Evolutionary conservation across 805 yeast species (phyloP).

Genomic region (Teunomyces lycoperdinae): DNA sequence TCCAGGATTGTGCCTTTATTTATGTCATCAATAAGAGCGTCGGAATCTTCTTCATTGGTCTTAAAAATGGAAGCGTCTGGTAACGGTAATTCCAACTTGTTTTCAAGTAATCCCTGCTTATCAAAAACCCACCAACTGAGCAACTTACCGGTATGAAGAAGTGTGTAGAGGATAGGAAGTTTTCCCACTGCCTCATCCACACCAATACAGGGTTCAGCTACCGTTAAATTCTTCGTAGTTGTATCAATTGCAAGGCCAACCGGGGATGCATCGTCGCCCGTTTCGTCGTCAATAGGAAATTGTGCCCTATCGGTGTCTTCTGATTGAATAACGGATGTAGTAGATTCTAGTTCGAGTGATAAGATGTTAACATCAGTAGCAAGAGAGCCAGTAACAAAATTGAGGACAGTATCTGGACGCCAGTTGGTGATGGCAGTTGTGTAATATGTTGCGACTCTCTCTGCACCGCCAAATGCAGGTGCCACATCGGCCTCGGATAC

Average conservation of each 20-base stretch:
- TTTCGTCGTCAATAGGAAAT: constrained; percentile 64
- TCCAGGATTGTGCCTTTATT: background rate
- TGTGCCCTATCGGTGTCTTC: constrained; percentile 74
- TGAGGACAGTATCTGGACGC: constrained; percentile 26
- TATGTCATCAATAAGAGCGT: background rate
- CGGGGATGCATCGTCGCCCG: constrained; percentile 67
- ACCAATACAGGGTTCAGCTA: constrained; percentile 54
- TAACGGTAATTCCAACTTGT: constrained; percentile 16
- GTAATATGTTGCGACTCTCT: constrained; percentile 47
- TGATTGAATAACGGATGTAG: constrained; percentile 28
- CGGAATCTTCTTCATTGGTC: background rate
- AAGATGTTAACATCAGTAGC: constrained; percentile 45
- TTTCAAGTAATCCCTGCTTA: constrained; percentile 45
- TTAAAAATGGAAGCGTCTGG: background rate
- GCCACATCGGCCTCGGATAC: constrained; percentile 35
- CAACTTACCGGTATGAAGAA: constrained; percentile 63
- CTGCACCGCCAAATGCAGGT: constrained; percentile 47
- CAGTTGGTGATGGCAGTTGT: constrained; percentile 39
- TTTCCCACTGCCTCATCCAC: constrained; percentile 53
- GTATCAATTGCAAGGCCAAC: constrained; percentile 69
- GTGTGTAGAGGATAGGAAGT: constrained; percentile 62
- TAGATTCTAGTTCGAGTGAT: constrained; percentile 10
- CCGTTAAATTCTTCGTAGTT: constrained; percentile 35
- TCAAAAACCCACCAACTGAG: constrained; percentile 66
- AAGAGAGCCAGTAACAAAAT: constrained; percentile 56